Evolutionary conservation across 768 basidiomycete genomes (phyloP), one percentile per base, ranked within the genome.

Genomic region (Crepidotus variabilis): DNA sequence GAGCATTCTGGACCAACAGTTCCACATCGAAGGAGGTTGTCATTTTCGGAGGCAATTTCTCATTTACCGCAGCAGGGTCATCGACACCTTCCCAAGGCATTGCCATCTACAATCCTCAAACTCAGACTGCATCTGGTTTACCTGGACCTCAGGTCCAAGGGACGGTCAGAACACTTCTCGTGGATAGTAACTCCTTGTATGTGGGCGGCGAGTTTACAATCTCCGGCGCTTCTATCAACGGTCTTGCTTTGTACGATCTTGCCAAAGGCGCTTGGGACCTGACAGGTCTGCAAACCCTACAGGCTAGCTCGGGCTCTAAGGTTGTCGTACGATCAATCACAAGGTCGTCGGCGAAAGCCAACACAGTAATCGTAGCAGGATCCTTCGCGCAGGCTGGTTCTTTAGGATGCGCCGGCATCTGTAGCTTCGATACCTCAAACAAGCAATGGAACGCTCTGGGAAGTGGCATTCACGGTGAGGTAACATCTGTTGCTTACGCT

Each of bases 31-130:
- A 65, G 47, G 83, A 90, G 55, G 70, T 92, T 18, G 83, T 84
- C 45, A 83, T 98, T 59, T 75, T 98, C 49, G 96, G 94, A 32
- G 96, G 96, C 34, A 94, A 94, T 69, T 99, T 98, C 68, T 82
- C 88, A 0, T 86, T 86, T 65, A 57, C 75, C 6, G 59, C 73
- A 36, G 56, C 71, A 1, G 73, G 73, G 6, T 71, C 76, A 3
- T 72, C 77, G 1, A 59, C 70, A 16, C 65, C 66, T 2, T 77
- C 83, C 1, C 74, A 79, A 58, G 84, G 79, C 28, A 66, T 96
- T 20, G 91, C 83, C 0, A 71, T 94, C 32, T 97, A 96, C 66
- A 79, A 94, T 65, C 69, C 80, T 2, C 65, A 71, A 6, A 71
- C 80, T 3, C 76, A 72, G 1, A 73, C 72, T 6, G 70, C 88